phyloP scores from a whole-genome alignment of 1,284 basidiomycete species.

The Leccinum pseudoinsigne region DNA sequence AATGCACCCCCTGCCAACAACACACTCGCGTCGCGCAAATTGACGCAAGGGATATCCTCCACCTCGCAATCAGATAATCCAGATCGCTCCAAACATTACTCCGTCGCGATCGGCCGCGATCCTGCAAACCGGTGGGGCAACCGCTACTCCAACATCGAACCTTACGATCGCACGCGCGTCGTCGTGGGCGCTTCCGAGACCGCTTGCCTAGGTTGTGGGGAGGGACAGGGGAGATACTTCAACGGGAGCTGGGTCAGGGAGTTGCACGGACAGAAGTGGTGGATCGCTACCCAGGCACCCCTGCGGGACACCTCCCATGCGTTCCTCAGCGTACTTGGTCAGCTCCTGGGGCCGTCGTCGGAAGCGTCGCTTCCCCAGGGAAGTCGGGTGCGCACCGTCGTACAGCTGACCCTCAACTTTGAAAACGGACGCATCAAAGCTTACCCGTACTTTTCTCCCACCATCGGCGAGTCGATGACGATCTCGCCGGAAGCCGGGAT shows the following conservation, averaged over 20 bases:
- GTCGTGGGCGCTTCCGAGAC: constrained; percentile 36
- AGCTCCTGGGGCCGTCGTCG: constrained; percentile 45
- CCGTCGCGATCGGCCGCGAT: constrained; percentile 48
- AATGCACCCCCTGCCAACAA: constrained; percentile 6
- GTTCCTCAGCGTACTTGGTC: constrained; percentile 68
- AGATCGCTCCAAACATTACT: constrained; percentile 48
- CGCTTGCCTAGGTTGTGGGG: constrained; percentile 23
- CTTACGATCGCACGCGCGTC: constrained; percentile 80
- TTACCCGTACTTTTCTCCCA: constrained; percentile 69
- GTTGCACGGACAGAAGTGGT: constrained; percentile 67
- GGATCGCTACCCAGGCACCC: constrained; percentile 85
- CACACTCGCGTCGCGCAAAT: constrained; percentile 12
- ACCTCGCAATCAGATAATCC: constrained; percentile 26
- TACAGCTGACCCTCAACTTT: constrained; percentile 72
- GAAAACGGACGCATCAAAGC: constrained; percentile 73
- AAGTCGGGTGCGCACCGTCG: constrained; percentile 65
- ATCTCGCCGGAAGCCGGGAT: constrained; percentile 47
- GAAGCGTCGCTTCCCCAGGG: constrained; percentile 19
- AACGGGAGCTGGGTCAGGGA: constrained; percentile 87
- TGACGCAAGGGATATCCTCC: constrained; percentile 28
- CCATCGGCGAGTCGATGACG: constrained; percentile 53
- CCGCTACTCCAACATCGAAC: constrained; percentile 72
- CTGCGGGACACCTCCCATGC: constrained; percentile 66
- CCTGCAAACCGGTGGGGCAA: constrained; percentile 51
- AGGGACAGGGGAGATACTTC: constrained; percentile 55